These are phyloP conservation scores for Cryptococcus sp. DNA, from an alignment of 1,284 basidiomycete genomes.

Conservation along the genomic window DNA sequence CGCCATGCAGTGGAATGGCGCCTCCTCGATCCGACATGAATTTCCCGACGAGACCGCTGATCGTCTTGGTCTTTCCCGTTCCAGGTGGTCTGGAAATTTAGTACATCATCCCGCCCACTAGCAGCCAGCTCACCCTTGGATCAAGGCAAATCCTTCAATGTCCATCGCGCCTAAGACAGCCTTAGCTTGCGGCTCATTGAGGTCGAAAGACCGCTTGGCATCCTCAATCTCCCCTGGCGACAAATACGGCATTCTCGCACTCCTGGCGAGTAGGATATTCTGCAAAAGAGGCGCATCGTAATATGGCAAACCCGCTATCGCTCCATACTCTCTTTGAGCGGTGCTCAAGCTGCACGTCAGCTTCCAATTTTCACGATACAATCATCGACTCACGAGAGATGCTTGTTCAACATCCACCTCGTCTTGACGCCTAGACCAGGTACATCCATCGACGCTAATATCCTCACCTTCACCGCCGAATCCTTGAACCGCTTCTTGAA, in stretches of 20 bases:
- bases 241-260: constrained; percentile 53
- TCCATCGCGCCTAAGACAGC: constrained; percentile 75
- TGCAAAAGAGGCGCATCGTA: constrained; percentile 62
- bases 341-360: constrained; percentile 68
- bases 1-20: constrained; percentile 50
- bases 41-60: constrained; percentile 85
- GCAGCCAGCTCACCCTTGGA: constrained; percentile 74
- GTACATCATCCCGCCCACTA: not conserved
- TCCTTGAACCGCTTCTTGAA: constrained; percentile 55
- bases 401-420: constrained; percentile 70
- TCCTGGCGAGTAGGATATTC: constrained; percentile 63
- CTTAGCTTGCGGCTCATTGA: constrained; percentile 91
- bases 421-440: constrained; percentile 48
- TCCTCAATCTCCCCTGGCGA: constrained; percentile 56
- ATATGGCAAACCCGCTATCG: constrained; percentile 73
- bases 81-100: constrained; percentile 71
- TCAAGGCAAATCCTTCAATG: constrained; percentile 77
- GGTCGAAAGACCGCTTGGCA: constrained; percentile 64
- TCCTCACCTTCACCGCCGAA: constrained; percentile 48
- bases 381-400: constrained; percentile 63
- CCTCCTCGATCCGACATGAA: constrained; percentile 63
- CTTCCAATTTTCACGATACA: not conserved
- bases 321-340: constrained; percentile 84
- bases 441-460: constrained; percentile 47
- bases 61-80: constrained; percentile 98